A percentile compares a stretch with the other conserved stretches of the same genome.
These are phyloP conservation scores for Apiospora saccharicola DNA, from an alignment of 2,329 filamentous ascomycete species.

Conservation along the genomic window DNA sequence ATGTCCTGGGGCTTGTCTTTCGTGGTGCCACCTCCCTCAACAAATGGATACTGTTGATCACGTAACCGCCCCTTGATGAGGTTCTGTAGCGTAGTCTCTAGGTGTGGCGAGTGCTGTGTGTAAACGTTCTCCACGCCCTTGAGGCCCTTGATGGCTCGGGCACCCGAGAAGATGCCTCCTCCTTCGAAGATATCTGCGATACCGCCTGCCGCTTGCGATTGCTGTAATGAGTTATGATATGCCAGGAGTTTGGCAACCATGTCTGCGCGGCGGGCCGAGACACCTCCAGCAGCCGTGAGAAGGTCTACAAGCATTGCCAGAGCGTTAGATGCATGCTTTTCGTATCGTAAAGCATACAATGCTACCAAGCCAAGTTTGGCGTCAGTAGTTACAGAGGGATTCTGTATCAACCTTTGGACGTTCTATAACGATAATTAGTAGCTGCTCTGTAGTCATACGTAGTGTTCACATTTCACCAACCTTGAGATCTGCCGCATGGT, in stretches of 20 bases:
- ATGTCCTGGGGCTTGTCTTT: slow-evolving; percentile 97
- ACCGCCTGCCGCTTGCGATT: slow-evolving; percentile 75
- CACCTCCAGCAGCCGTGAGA: slow-evolving; percentile 81
- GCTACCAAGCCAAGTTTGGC: slow-evolving; percentile 91
- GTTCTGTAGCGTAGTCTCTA: slow-evolving; percentile 89
- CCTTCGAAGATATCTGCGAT: slow-evolving; percentile 94
- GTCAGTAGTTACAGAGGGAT: slow-evolving; percentile 76
- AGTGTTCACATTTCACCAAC: slow-evolving; percentile 52
- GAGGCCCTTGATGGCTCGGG: slow-evolving; percentile 88
- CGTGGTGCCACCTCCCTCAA: slow-evolving; percentile 86
- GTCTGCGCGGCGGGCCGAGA: slow-evolving; percentile 77
- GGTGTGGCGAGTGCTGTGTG: slow-evolving; percentile 90
- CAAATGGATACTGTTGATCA: slow-evolving; percentile 90
- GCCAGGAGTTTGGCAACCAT: slow-evolving; percentile 82
- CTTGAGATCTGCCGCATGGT: slow-evolving; percentile 90
- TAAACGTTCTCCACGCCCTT: slow-evolving; percentile 99
- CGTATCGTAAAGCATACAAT: slow-evolving; percentile 93
- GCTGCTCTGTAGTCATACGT: background rate
- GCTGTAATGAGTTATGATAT: slow-evolving; percentile 88
- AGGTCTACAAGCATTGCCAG: slow-evolving; percentile 87
- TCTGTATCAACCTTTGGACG: slow-evolving; percentile 85
- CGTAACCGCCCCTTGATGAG: slow-evolving; percentile 89
- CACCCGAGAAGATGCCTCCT: slow-evolving; percentile 87
- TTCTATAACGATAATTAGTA: slow-evolving; percentile 58
- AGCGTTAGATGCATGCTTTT: slow-evolving; percentile 84